A percentile compares a stretch with the other conserved stretches of the same genome.
phyloP scores from a whole-genome alignment of 805 yeast genomes.

The Saturnispora saitoi region DNA sequence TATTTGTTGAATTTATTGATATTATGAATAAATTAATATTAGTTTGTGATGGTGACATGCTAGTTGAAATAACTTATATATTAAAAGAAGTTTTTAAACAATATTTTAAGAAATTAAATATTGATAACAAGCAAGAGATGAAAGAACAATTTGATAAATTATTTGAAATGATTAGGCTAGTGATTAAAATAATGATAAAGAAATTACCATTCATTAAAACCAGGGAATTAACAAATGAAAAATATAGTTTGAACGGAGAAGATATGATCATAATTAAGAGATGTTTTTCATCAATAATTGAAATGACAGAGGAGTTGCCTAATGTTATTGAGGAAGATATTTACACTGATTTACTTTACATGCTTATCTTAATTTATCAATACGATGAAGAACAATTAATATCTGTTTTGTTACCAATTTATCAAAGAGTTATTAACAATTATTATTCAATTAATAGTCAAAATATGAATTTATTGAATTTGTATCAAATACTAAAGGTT shows the following conservation, averaged over 20 bases:
- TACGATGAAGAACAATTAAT: constrained; percentile 33
- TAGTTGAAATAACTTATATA: constrained; percentile 40
- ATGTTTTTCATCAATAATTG: constrained; percentile 44
- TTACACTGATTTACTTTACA: constrained; percentile 57
- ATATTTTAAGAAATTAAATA: constrained; percentile 34
- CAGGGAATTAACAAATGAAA: constrained; percentile 27
- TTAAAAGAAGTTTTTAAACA: constrained; percentile 31
- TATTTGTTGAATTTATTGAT: constrained; percentile 70
- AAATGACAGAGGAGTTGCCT: constrained; percentile 58
- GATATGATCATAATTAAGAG: constrained; percentile 40
- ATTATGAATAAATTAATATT: constrained; percentile 64
- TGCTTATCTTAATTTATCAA: constrained; percentile 50
- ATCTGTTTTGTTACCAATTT: constrained; percentile 43
- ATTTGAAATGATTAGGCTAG: constrained; percentile 70
- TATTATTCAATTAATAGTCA: constrained; percentile 16
- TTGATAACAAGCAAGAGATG: constrained; percentile 32
- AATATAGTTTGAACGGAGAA: constrained; percentile 17
- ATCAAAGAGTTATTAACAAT: constrained; percentile 37
- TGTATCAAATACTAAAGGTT: constrained; percentile 21
- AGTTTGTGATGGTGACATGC: constrained; percentile 38
- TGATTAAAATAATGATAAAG: constrained; percentile 52
- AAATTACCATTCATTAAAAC: constrained; percentile 52
- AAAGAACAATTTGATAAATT: constrained; percentile 62
- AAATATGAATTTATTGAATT: constrained; percentile 25
- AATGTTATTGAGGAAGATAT: constrained; percentile 61